phyloP scores from a whole-genome alignment of 2,329 filamentous ascomycete genomes.

The Nemania serpens region DNA sequence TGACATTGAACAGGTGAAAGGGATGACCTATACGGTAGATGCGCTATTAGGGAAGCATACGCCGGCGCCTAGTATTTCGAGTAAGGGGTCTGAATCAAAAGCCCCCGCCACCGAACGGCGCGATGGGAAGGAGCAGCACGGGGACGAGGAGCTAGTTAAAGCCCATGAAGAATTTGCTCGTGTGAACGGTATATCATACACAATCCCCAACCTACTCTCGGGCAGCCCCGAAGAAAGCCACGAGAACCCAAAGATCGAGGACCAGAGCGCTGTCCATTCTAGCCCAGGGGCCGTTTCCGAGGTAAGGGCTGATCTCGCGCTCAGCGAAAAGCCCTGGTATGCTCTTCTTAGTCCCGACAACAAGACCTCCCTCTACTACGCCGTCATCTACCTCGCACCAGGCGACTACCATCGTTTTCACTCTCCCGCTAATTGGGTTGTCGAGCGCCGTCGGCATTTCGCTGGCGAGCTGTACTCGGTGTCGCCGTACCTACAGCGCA shows the following conservation, averaged over 20 bases:
- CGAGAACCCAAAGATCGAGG: constrained; percentile 57
- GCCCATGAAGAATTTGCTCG: constrained; percentile 91
- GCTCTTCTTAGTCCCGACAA: constrained; percentile 64
- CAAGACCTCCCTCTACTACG: constrained; percentile 83
- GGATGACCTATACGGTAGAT: constrained; percentile 96
- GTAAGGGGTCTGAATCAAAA: constrained; percentile 39
- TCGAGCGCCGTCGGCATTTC: constrained; percentile 93
- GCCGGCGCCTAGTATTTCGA: constrained; percentile 59
- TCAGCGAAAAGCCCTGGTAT: constrained; percentile 73
- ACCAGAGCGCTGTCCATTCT: constrained; percentile 73
- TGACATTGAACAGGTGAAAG: constrained; percentile 98
- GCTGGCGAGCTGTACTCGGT: constrained; percentile 95
- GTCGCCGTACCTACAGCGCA: constrained; percentile 91
- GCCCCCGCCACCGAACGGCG: constrained; percentile 32
- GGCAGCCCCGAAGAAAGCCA: constrained; percentile 59
- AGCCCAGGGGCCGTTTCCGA: constrained; percentile 74
- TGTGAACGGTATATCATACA: constrained; percentile 95
- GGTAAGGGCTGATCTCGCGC: constrained; percentile 81
- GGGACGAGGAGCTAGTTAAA: constrained; percentile 70
- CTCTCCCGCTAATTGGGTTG: constrained; percentile 93
- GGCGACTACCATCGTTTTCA: constrained; percentile 99
- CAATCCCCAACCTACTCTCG: constrained; percentile 83
- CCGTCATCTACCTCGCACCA: constrained; percentile 92
- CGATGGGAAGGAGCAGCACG: constrained; percentile 40
- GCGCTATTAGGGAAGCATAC: constrained; percentile 78